Evolutionary conservation across 768 basidiomycete species (phyloP).

Genomic region (Thelephora aurantiotincta): DNA sequence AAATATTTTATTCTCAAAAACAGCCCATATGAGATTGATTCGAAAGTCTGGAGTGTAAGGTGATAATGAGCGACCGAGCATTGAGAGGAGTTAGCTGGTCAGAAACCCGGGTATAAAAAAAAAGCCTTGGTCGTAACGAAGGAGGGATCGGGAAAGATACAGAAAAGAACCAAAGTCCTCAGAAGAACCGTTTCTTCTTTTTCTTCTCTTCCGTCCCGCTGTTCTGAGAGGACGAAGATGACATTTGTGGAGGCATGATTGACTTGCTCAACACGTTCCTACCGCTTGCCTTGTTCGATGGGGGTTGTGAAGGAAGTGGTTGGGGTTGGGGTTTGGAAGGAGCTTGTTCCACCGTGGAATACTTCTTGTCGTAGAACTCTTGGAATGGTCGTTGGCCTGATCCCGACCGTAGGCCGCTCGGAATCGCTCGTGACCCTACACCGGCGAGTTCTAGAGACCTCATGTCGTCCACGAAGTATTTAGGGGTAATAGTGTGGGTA

Average conservation of each 20-base stretch:
- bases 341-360: constrained; percentile 52
- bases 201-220: constrained; percentile 31
- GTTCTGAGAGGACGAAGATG: constrained; percentile 26
- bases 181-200: constrained; percentile 70
- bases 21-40: too few species aligned
- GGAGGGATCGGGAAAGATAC: neutral
- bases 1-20: neutral
- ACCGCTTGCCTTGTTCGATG: constrained; percentile 12
- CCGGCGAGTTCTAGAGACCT: constrained; percentile 82
- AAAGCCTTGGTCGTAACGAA: neutral
- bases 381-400: constrained; percentile 42
- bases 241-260: constrained; percentile 35
- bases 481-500: constrained; percentile 75
- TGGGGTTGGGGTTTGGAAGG: constrained; percentile 30
- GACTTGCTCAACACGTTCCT: constrained; percentile 14
- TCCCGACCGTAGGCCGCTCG: constrained; percentile 50
- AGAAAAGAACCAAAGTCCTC: neutral
- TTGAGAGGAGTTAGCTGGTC: neutral
- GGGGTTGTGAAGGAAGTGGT: constrained; percentile 20
- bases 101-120: neutral
- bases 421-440: constrained; percentile 57
- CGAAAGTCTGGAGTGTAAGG: too few species aligned
- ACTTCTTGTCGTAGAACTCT: constrained; percentile 70
- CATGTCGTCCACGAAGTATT: constrained; percentile 74
- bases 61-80: too few species aligned